Conservation (phyloP, 345 rosid species). For the Acer yangbiense region DNA sequence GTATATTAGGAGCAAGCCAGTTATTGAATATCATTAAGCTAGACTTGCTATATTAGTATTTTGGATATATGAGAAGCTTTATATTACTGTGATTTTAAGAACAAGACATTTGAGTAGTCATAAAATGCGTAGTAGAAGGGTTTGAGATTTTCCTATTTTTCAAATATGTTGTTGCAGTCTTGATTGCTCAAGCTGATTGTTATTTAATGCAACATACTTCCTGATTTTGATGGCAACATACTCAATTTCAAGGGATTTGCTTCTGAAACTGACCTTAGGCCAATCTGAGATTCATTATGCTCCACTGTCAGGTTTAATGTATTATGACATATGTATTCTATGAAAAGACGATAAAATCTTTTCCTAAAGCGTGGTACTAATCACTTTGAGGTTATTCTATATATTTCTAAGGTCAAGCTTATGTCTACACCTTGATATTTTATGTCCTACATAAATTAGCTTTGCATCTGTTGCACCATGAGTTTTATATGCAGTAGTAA, state of each 20-base stretch:
- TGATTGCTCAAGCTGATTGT: not conserved
- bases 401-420: too few species aligned
- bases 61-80: not conserved
- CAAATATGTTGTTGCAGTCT: not conserved
- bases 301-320: not conserved
- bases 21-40: not conserved
- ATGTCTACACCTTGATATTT: too few species aligned
- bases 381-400: not conserved
- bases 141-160: not conserved
- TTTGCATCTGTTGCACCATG: not conserved
- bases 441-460: too few species aligned
- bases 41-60: not conserved
- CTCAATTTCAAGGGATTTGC: not conserved
- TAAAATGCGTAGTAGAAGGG: not conserved
- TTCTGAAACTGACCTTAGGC: not conserved
- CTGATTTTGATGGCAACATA: not conserved
- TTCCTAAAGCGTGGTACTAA: not conserved
- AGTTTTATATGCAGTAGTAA: not conserved
- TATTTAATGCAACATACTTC: not conserved
- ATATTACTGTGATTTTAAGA: not conserved
- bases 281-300: not conserved
- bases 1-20: not conserved
- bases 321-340: not conserved
- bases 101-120: not conserved
- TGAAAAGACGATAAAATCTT: not conserved